Percentiles rank a stretch among this genome's conserved stretches.
Evolutionary conservation across 73 alveolate species (phyloP).

Genomic region (Paramecium tetraurelia): DNA sequence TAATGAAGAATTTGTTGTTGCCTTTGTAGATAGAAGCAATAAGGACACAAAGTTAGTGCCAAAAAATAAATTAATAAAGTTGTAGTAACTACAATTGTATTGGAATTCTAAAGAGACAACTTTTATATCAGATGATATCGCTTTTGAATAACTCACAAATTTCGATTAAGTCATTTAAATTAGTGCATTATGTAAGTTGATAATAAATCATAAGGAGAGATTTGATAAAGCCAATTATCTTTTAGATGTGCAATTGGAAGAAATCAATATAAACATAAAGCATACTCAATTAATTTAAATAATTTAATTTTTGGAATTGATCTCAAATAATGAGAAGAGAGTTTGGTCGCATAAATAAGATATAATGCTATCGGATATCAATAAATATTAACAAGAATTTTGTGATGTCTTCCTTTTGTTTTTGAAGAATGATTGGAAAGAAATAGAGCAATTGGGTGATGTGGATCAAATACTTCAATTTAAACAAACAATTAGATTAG

Average conservation of each 20-base stretch:
- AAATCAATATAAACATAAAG: neutral
- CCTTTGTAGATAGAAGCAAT: constrained; percentile 76
- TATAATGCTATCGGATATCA: neutral
- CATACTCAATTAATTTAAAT: constrained; percentile 9
- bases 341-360: neutral
- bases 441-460: neutral
- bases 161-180: neutral
- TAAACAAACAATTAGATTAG: neutral
- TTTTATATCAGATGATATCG: neutral
- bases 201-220: neutral
- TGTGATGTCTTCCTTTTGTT: neutral
- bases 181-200: neutral
- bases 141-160: neutral
- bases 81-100: constrained; percentile 62
- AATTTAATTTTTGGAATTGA: neutral
- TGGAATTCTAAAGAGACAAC: constrained; percentile 47
- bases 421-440: neutral
- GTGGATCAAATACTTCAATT: neutral
- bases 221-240: neutral
- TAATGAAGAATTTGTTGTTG: constrained; percentile 78
- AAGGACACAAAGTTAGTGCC: constrained; percentile 48
- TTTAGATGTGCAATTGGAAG: neutral
- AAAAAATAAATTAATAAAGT: constrained; percentile 57
- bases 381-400: neutral
- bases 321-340: neutral